Conservation (phyloP, 306 rosid genomes). For the Sicyos baderoa region DNA sequence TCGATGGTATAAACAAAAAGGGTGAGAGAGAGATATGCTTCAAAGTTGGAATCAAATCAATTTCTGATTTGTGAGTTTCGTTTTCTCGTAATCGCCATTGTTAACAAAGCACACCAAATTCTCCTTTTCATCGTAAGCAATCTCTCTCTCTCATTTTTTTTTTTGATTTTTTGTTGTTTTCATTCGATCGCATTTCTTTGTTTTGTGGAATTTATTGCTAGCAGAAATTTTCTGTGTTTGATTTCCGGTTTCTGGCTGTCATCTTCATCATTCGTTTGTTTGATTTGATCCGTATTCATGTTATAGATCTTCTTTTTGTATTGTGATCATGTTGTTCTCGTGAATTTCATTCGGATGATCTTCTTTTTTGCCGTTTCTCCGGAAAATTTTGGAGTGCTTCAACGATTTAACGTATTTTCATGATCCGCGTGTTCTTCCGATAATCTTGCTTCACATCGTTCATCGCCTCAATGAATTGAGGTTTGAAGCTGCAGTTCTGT, state of each 20-base stretch:
- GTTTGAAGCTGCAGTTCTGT: background rate
- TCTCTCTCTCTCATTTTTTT: background rate
- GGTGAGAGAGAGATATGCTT: background rate
- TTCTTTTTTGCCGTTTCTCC: background rate
- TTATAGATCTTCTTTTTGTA: background rate
- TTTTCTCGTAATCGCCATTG: constrained; percentile 1
- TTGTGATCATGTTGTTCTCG: background rate
- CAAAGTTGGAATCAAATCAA: background rate
- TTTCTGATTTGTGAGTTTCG: background rate
- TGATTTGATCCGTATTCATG: background rate
- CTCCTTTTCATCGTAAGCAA: background rate
- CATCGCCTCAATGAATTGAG: background rate
- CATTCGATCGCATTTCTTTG: background rate
- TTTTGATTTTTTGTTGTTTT: background rate
- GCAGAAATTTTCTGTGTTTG: background rate
- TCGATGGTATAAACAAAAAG: background rate
- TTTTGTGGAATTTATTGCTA: background rate
- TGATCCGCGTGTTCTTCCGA: background rate
- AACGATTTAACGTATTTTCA: background rate
- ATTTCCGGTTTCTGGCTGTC: background rate
- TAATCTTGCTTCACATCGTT: background rate
- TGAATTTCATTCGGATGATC: background rate
- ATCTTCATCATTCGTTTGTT: background rate
- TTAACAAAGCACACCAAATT: background rate
- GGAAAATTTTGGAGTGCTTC: background rate